Evolutionary conservation across 2,329 filamentous ascomycete species (phyloP), one percentile per base, ranked within the genome.

Genomic region (Capronia coronata): DNA sequence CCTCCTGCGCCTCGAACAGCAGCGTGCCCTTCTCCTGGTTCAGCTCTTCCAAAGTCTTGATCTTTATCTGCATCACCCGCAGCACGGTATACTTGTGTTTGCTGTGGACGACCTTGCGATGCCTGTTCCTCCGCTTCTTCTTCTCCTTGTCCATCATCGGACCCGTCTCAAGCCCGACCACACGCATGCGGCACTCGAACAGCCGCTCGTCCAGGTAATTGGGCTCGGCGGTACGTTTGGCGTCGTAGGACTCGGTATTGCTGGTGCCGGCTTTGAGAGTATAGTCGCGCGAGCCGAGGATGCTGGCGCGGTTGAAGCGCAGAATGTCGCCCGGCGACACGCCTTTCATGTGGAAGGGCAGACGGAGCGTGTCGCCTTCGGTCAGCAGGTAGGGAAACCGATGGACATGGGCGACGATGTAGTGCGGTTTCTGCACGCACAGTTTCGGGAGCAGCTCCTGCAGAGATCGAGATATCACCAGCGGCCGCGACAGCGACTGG

Each of bases 31-130:
- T 68, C 18, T 69, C 68, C 51, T 70, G 71, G 38, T 74, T 62
- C 62, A 80, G 66, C 65, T 79, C 73, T 43, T 80, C 78, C 52
- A 76, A 55, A 21, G 69, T 71, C 67, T 74, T 78, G 3, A 94
- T 75, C 64, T 78, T 83, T 56, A 97, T 65, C 69, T 97, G 87
- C 64, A 85, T 84, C 57, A 98, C 85, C 64, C 83, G 78, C 68
- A 98, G 65, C 18, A 95, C 79, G 2, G 93, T 98, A 68, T 86
- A 95, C 63, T 80, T 77, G 66, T 94, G 87, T 78, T 98, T 96
- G 75, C 88, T 96, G 72, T 77, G 84, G 8, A 93, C 84, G 51
- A 78, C 80, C 74, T 82, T 87, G 43, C 79, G 77, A 64, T 79
- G 76, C 56, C 80, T 70, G 61, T 79, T 75, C 64, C 84, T 77